Base-by-base conservation (phyloP, 2,329 filamentous ascomycete species). In the Talaromyces sp. region DNA sequence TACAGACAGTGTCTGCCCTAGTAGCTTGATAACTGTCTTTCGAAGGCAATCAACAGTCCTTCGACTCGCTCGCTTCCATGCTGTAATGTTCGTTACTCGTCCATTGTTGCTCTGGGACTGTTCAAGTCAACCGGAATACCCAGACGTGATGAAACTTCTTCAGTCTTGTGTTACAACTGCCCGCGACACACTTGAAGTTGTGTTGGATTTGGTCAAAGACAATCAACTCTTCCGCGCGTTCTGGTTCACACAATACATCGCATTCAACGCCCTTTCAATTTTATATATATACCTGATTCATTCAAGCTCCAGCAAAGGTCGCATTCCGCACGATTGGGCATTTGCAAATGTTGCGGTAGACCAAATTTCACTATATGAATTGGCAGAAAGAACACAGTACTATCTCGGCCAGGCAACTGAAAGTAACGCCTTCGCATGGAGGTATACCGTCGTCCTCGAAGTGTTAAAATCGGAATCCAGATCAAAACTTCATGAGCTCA, bases 181-280 rank as follows among this genome's bases (percentile, higher is more conserved):
- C 3, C 49, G 49, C 17, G 55, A 62, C 8, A 56, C 62, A 7
- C 52, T 65, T 7, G 54, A 62, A 29, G 19, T 62, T 14, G 55
- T 63, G 2, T 51, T 63, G 22, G 54, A 48, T n/a, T 56, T 64
- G 16, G 61, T 57, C 9, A 54, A 58, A 5, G 62, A 63, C 3
- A 57, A 60, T 9, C 55, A 62, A 14, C 39, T 65, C 9, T 64
- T 61, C n/a, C 57, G 52, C 1, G 54, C 61, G 2, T 65, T 65
- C 17, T 65, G 62, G 62, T 65, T 61, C 14, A 62, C 62, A 1
- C 62, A 65, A 42, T 65, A 65, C 13, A 63, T 65, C 13, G 55
- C 62, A 1, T 64, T 65, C 47, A 64, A 64, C 11, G 61, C 62
- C 11, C 14, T 64, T 10, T 65, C 62, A 1, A 60, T 62, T 6